Percentiles rank a stretch among this genome's conserved stretches.
These are phyloP conservation scores for Xanthoceras sorbifolium DNA, from an alignment of 345 rosid genomes.

Conservation along the genomic window DNA sequence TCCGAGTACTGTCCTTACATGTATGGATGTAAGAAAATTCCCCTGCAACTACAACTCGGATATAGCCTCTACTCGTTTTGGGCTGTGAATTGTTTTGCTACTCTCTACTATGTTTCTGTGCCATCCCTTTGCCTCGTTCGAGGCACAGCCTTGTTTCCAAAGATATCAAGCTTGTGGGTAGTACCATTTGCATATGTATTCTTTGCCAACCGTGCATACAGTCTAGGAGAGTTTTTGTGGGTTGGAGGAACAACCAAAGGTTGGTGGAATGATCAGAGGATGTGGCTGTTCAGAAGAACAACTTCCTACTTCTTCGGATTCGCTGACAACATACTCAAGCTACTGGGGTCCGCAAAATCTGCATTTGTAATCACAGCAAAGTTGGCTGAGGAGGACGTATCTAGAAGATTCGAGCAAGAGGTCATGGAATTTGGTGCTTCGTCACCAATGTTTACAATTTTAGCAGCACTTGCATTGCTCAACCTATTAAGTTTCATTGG, in stretches of 20 bases:
- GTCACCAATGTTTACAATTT: conserved; percentile 46
- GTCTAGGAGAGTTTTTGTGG: conserved; percentile 32
- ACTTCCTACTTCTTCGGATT: conserved; percentile 47
- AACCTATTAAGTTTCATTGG: conserved; percentile 35
- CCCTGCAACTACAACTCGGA: conserved; percentile 31
- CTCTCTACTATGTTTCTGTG: conserved; percentile 36
- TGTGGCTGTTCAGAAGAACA: conserved; percentile 47
- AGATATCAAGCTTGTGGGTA: conserved; percentile 45
- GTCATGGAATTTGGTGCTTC: conserved; percentile 45
- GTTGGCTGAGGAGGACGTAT: conserved; percentile 37
- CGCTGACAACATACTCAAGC: conserved; percentile 31
- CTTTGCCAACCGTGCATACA: conserved; percentile 24
- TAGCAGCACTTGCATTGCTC: conserved; percentile 45
- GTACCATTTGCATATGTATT: conserved; percentile 39
- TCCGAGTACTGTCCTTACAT: conserved; percentile 37
- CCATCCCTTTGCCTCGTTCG: conserved; percentile 45
- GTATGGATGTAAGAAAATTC: conserved; percentile 31
- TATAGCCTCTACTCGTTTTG: conserved; percentile 28
- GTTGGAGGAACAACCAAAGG: conserved; percentile 37
- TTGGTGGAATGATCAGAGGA: conserved; percentile 50
- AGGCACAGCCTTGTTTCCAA: conserved; percentile 45
- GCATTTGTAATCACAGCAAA: conserved; percentile 44
- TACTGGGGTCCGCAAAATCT: conserved; percentile 32
- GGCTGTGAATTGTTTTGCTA: conserved; percentile 37
- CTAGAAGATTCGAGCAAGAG: conserved; percentile 36